Evolutionary conservation across 2,329 filamentous ascomycete genomes (phyloP).

Genomic region (Aureobasidium sp.): DNA sequence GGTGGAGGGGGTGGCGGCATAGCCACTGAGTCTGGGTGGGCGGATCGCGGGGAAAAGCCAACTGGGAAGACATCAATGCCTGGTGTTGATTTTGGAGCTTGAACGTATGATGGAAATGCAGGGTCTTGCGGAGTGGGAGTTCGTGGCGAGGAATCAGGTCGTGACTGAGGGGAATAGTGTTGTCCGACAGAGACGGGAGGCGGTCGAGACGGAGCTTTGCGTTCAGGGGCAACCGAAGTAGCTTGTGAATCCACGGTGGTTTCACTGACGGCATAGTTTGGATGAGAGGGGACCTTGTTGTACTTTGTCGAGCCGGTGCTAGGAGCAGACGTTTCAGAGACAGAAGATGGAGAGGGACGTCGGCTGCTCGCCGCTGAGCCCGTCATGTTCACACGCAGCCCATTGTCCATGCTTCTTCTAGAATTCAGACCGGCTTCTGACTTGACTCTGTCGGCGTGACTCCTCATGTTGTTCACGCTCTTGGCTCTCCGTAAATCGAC

Average conservation of each 20-base stretch:
- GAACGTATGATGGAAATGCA: conserved; percentile 30
- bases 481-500: conserved; percentile 39
- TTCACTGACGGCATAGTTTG: conserved; percentile 32
- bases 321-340: conserved; percentile 35
- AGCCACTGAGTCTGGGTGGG: conserved; percentile 22
- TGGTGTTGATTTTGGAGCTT: conserved; percentile 28
- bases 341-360: conserved; percentile 31
- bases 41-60: conserved; percentile 36
- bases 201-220: conserved; percentile 25
- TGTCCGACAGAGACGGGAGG: conserved; percentile 31
- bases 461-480: conserved; percentile 39
- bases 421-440: conserved; percentile 31
- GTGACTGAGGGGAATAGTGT: conserved; percentile 35
- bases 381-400: conserved; percentile 30
- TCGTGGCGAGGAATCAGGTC: conserved; percentile 39
- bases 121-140: conserved; percentile 38
- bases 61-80: conserved; percentile 32
- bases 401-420: conserved; percentile 37
- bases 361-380: conserved; percentile 39
- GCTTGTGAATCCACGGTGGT: conserved; percentile 40
- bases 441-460: conserved; percentile 32
- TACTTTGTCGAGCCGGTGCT: conserved; percentile 12
- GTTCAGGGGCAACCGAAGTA: conserved; percentile 39
- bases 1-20: conserved; percentile 61
- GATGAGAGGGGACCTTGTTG: conserved; percentile 17